Evolutionary conservation across 2,329 filamentous ascomycete genomes (phyloP), one percentile per base, ranked within the genome.

Genomic region (Xylariaceae sp.): DNA sequence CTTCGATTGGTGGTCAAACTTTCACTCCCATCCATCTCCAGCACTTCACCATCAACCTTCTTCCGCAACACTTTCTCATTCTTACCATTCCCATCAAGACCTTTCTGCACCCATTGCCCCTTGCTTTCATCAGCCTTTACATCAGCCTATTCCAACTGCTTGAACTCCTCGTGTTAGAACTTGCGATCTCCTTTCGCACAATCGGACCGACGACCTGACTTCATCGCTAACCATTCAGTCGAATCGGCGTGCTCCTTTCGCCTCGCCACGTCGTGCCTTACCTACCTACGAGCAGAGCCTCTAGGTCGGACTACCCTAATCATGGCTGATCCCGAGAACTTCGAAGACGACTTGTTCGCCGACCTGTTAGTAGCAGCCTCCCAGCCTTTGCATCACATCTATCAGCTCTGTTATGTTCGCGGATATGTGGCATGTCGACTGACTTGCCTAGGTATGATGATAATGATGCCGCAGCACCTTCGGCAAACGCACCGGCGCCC

Each of bases 281-380:
- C 34, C 51, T 60, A 18, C 17, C 17, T 18, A 18, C 17, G 17
- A 18, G 17, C 17, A 18, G 17, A 10, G n/a, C 35, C 35, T 10
- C 41, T 30, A 18, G 45, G 35, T 17, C 41, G 1, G 10, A 49
- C 15, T 53, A n/a, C 30, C 53, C 58, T 61, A 73, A 81, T 53
- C 68, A 94, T 93, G 90, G 85, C 89, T 52, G 90, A 94, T 70
- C 80, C 83, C 56, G 89, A 92, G 71, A 89, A 90, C 67, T 87
- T 91, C 67, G 92, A 96, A 68, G 92, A 96, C 71, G 92, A 96
- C 82, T 89, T 96, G 76, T 96, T 96, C 76, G 92, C 92, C 69
- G 92, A 96, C 77, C 84, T 96, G 92, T 96, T 80, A 77, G 90
- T 82, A 58, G 4, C 44, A 34, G 35, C 37, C 3, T 17, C 34